These are phyloP conservation scores for Cladosporium sp. DNA, from an alignment of 2,329 filamentous ascomycete genomes.

Conservation along the genomic window DNA sequence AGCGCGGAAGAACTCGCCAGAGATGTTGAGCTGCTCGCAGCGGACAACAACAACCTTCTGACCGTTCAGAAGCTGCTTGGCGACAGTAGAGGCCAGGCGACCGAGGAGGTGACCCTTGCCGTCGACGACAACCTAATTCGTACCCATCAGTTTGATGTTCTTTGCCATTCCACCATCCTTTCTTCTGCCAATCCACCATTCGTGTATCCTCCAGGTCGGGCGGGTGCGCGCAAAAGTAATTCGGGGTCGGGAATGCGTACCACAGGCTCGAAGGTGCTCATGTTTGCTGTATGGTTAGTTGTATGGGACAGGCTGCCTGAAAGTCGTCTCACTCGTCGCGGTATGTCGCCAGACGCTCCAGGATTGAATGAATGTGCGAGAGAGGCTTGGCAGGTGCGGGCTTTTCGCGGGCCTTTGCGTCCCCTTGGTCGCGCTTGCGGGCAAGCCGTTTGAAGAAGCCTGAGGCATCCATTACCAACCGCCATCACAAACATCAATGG, in stretches of 20 bases:
- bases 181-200: slow-evolving; percentile 4
- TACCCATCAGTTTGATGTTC: slow-evolving; percentile 21
- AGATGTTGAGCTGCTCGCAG: slow-evolving; percentile 99
- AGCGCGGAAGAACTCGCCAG: slow-evolving; percentile 99
- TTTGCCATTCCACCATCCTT: slow-evolving; percentile 6
- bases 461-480: no score
- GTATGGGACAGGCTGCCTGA: no score
- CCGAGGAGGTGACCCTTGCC: slow-evolving; percentile 99
- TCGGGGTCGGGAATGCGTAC: slow-evolving; percentile 47
- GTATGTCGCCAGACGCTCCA: no score
- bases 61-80: slow-evolving; percentile 97
- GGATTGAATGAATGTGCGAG: no score
- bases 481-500: no score
- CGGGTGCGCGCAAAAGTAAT: slow-evolving; percentile 1
- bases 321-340: no score
- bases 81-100: slow-evolving; percentile 95
- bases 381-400: no score
- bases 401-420: no score
- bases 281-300: slow-evolving; percentile 30
- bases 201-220: slow-evolving; percentile 13
- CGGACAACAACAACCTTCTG: slow-evolving; percentile 99
- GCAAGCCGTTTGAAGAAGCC: no score
- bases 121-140: slow-evolving; percentile 90
- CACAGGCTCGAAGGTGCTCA: slow-evolving; percentile 65
- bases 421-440: no score